Percentiles rank a stretch among this genome's conserved stretches.
Conservation (phyloP, 179 eudicot genomes). For the Spinacia oleracea region DNA sequence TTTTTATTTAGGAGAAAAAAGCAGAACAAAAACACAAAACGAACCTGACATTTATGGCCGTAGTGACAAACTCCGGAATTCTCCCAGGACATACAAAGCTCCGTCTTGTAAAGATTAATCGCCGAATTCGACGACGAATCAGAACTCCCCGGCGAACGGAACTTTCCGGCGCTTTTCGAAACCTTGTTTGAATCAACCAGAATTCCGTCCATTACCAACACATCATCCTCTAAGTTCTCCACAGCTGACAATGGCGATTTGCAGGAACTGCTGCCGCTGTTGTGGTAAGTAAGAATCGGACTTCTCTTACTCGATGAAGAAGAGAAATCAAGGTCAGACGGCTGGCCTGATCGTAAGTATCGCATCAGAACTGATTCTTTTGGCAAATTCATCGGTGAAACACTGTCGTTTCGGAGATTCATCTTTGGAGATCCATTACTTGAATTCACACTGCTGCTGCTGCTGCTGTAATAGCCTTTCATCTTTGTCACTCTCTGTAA, state of each 20-base stretch:
- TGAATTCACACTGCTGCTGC: background rate
- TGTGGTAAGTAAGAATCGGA: background rate
- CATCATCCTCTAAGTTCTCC: conserved; percentile 6
- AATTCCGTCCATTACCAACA: conserved; percentile 48
- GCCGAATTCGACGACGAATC: conserved; percentile 26
- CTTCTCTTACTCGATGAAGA: background rate
- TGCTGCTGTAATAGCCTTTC: background rate
- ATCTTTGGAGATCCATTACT: background rate
- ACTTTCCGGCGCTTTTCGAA: conserved; percentile 19
- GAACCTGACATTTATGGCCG: conserved; percentile 55
- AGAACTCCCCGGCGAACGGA: conserved; percentile 30
- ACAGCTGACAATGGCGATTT: conserved; percentile 4
- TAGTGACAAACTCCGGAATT: conserved; percentile 40
- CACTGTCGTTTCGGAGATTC: background rate
- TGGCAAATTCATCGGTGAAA: background rate
- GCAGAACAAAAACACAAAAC: background rate
- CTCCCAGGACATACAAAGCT: conserved; percentile 45
- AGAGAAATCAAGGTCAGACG: background rate
- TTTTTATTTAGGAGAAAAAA: background rate
- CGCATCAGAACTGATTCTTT: background rate
- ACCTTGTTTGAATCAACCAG: conserved; percentile 24
- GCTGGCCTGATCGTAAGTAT: conserved; percentile 4
- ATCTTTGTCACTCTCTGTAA: background rate
- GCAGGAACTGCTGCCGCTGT: background rate
- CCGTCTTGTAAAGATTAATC: conserved; percentile 33